Evolutionary conservation across 371 early-diverging fungal genomes (phyloP), one percentile per base, ranked within the genome.

Genomic region (Mucor mucedo): DNA sequence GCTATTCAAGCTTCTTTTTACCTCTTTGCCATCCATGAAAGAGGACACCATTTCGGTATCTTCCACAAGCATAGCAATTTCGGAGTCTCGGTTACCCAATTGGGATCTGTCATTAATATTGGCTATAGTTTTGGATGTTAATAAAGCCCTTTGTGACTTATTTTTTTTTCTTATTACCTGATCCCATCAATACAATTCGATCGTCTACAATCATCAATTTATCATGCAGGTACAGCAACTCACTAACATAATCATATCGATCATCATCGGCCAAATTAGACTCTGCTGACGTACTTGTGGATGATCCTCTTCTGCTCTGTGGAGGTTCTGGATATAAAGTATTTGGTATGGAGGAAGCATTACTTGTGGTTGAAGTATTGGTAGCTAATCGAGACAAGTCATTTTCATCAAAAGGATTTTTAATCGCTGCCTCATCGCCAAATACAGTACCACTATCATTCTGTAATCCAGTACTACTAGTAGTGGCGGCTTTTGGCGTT

Each of bases 131-230:
- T 21, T 21, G 21, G 21, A 21, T 21, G 21, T 21, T 21, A 13
- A 72, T 8, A 47, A 47, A 47, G 8, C 48, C 11, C 21, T 42
- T 39, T n/a, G n/a, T 7, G 10, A 11, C 2, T 9, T 5, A 7
- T 6, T 13, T 6, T 3, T n/a, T 14, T 28, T n/a, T 30, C 1
- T 10, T n/a, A 16, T 35, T 81, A 82, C 84, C 88, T 28, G 93
- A 93, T 3, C 98, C 98, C 78, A 92, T 85, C 35, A 97, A 76
- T 35, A 90, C 90, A 60, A 85, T 83, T 7, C 84, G 82, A 63
- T 94, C 95, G 74, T 97, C 98, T 2, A 94, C 89, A 68, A 97
- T 94, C 88, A 96, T 86, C 42, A 96, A 66, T 69, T 97, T 97
- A 69, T 91, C 89, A 76, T 97, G 98, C 52, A 96, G 87, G 70